Percentiles rank a stretch among this genome's conserved stretches.
These are phyloP conservation scores for Blastomyces emzantsi DNA, from an alignment of 2,329 filamentous ascomycete species.

Conservation along the genomic window DNA sequence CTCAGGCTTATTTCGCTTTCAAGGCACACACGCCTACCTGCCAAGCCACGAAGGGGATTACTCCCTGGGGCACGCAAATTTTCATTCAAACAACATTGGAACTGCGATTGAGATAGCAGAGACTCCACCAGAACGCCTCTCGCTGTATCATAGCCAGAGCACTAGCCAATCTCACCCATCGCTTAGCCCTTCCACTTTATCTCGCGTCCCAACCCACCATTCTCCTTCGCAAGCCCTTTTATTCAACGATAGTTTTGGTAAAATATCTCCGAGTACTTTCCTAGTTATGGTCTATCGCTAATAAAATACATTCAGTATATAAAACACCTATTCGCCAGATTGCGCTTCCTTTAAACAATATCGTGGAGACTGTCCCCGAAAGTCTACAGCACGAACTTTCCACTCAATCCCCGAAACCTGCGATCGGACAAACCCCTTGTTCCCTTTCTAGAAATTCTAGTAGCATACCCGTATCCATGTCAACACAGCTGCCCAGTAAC, in stretches of 20 bases:
- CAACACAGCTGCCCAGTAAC: not conserved
- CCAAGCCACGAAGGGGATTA: not conserved
- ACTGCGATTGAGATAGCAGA: constrained; percentile 10
- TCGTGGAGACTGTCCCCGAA: not conserved
- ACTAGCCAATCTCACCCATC: not conserved
- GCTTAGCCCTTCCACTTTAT: not conserved
- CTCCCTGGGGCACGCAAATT: not conserved
- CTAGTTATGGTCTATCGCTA: not conserved
- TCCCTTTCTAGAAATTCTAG: not conserved
- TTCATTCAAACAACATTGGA: not conserved
- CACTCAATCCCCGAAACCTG: not conserved
- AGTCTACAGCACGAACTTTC: not conserved
- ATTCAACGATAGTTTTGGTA: not conserved
- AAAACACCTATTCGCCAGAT: not conserved
- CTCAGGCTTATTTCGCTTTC: not conserved
- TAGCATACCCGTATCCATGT: not conserved
- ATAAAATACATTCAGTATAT: not conserved
- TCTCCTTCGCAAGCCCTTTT: not conserved
- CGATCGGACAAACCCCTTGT: no score
- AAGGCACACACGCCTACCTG: not conserved
- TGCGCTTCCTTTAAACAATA: not conserved
- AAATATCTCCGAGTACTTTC: not conserved
- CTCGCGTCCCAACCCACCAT: not conserved
- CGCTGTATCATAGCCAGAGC: constrained; percentile 7
- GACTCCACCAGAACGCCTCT: constrained; percentile 11